A percentile compares a stretch with the other conserved stretches of the same genome.
phyloP scores from a whole-genome alignment of 2,329 filamentous ascomycete genomes.

The Neofusicoccum sp. region DNA sequence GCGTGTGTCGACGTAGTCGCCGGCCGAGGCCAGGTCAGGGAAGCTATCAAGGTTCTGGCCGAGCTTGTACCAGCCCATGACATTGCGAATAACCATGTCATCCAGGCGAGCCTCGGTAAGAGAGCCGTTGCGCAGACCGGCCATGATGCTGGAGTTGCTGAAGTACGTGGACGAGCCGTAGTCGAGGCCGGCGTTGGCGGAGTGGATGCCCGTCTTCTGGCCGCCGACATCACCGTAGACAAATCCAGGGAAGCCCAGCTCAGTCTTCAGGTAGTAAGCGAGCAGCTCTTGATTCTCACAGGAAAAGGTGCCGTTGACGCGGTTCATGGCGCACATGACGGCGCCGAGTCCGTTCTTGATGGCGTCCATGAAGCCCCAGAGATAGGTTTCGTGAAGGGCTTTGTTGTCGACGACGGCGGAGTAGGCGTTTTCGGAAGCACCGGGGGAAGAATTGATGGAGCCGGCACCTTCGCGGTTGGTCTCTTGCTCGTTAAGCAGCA shows the following conservation, averaged over 20 bases:
- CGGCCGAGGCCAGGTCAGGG: slow-evolving; percentile 34
- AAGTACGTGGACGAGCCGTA: slow-evolving; percentile 11
- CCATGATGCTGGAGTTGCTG: slow-evolving; percentile 33
- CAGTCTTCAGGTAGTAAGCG: slow-evolving; percentile 47
- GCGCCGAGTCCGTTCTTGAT: slow-evolving; percentile 69
- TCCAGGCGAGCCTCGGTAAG: slow-evolving; percentile 42
- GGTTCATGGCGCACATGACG: slow-evolving; percentile 72
- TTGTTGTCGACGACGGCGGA: slow-evolving; percentile 72
- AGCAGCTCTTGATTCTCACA: slow-evolving; percentile 47
- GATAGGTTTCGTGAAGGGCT: slow-evolving; percentile 69
- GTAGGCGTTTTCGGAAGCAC: slow-evolving; percentile 45
- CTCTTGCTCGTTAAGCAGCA: slow-evolving; percentile 55
- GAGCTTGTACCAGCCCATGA: slow-evolving; percentile 48
- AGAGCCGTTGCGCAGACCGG: slow-evolving; percentile 40
- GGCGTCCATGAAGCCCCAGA: slow-evolving; percentile 76
- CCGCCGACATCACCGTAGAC: slow-evolving; percentile 25
- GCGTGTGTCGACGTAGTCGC: slow-evolving; percentile 26
- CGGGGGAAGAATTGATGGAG: background rate
- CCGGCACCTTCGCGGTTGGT: slow-evolving; percentile 33
- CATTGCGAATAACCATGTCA: slow-evolving; percentile 48
- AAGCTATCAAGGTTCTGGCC: slow-evolving; percentile 43
- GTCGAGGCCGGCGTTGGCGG: slow-evolving; percentile 30
- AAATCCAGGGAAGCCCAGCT: slow-evolving; percentile 44
- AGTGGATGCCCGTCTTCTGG: slow-evolving; percentile 27
- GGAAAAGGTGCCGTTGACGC: slow-evolving; percentile 43